Evolutionary conservation across 2,329 filamentous ascomycete species (phyloP).

Genomic region (Kalaharituber pfeilii): DNA sequence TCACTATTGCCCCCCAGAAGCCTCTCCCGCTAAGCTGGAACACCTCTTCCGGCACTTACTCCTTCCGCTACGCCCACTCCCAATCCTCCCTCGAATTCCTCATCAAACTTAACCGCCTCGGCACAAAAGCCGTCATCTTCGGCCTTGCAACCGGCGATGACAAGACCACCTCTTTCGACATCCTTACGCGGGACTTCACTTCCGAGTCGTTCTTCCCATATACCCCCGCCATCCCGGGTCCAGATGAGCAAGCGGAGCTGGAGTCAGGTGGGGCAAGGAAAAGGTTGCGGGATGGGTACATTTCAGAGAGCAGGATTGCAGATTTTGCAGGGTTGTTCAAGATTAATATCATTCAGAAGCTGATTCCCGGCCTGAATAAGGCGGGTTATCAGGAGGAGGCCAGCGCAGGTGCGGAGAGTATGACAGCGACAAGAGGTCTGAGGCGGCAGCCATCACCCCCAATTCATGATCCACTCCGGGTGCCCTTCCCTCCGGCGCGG

Average conservation of each 20-base stretch:
- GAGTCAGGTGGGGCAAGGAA: slow-evolving; percentile 11
- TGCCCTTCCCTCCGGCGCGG: slow-evolving; percentile 35
- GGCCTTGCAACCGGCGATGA: slow-evolving; percentile 67
- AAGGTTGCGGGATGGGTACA: slow-evolving; percentile 50
- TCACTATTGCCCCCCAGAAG: slow-evolving; percentile 8
- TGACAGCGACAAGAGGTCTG: slow-evolving; percentile 2
- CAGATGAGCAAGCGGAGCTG: background rate
- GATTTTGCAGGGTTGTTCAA: slow-evolving; percentile 59
- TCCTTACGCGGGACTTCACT: slow-evolving; percentile 57
- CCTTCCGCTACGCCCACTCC: slow-evolving; percentile 72
- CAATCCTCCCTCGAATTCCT: slow-evolving; percentile 75
- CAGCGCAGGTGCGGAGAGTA: slow-evolving; percentile 4
- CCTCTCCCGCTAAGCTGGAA: slow-evolving; percentile 70
- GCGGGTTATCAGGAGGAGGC: slow-evolving; percentile 53
- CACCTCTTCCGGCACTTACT: slow-evolving; percentile 47
- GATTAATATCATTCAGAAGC: slow-evolving; percentile 62
- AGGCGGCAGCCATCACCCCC: slow-evolving; percentile 8
- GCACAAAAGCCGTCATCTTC: slow-evolving; percentile 66
- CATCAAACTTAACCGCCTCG: slow-evolving; percentile 64
- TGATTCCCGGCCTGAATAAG: slow-evolving; percentile 59
- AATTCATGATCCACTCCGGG: slow-evolving; percentile 36
- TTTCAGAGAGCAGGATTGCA: slow-evolving; percentile 49
- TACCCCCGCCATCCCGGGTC: slow-evolving; percentile 14
- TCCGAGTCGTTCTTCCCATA: slow-evolving; percentile 42
- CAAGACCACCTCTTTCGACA: slow-evolving; percentile 59